These are phyloP conservation scores for Hanseniaspora nectarophila DNA, from an alignment of 805 yeast species.

Conservation along the genomic window DNA sequence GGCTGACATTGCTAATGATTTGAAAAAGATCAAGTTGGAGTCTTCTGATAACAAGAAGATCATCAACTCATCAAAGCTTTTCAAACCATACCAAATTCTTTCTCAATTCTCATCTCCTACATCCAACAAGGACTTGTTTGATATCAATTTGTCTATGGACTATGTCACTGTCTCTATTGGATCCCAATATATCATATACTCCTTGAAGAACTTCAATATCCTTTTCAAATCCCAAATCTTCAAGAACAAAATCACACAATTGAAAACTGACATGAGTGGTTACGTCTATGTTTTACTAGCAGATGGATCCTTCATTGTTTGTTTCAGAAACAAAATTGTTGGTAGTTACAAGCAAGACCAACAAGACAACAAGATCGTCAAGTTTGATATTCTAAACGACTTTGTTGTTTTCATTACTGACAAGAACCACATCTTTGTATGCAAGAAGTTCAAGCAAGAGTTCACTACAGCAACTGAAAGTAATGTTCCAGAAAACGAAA, in stretches of 20 bases:
- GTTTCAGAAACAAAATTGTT: constrained; percentile 11
- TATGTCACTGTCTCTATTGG: constrained; percentile 11
- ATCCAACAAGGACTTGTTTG: constrained; percentile 9
- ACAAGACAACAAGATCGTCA: neutral
- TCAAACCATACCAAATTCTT: constrained; percentile 12
- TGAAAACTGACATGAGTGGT: constrained; percentile 12
- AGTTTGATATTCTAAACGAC: constrained; percentile 10
- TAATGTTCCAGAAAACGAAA: neutral
- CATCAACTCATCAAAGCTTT: constrained; percentile 14
- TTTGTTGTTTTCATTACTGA: constrained; percentile 7
- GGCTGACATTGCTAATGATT: neutral
- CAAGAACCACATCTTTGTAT: neutral
- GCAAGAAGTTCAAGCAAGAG: constrained; percentile 8
- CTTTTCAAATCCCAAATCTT: constrained; percentile 12
- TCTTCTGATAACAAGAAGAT: neutral
- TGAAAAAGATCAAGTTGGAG: constrained; percentile 1
- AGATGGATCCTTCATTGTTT: constrained; percentile 5
- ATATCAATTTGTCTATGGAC: constrained; percentile 9
- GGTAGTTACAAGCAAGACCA: neutral
- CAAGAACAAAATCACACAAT: constrained; percentile 6
- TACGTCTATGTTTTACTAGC: constrained; percentile 8
- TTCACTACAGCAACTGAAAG: neutral
- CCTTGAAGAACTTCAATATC: constrained; percentile 11
- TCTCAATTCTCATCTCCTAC: constrained; percentile 13
- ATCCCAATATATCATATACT: constrained; percentile 12